Evolutionary conservation across 345 rosid genomes (phyloP), one percentile per base, ranked within the genome.

Genomic region (Durio zibethinus): DNA sequence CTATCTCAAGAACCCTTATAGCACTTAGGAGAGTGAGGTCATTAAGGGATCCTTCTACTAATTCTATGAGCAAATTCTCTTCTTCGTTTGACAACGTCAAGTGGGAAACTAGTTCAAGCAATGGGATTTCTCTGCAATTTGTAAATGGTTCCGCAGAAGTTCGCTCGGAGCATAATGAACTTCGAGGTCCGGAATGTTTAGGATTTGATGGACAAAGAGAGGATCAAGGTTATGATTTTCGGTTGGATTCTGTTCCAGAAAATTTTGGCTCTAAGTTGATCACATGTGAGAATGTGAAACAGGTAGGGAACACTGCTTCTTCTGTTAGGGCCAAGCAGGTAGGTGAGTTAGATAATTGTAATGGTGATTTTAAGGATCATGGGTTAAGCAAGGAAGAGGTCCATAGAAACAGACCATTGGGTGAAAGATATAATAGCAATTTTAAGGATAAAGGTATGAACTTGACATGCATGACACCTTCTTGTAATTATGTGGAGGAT

Each of bases 21-120:
- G 97, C 98, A 25, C 92, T 96, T 29, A 86, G 97, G 86, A 90
- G 98, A 70, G 99, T 96, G 80, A 85, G 89, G 88, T 96, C 99
- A 43, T 76, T 96, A 50, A 89, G 97, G 89, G 99, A 96, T 84
- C 99, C 99, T 2, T 88, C 94, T 31, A 93, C 99, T 18, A 96
- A 87, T 83, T 90, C 98, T 6, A 88, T 93, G 97, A 96, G 94
- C 89, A 96, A 93, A 77, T 88, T 96, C 80, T 87, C 98, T 84
- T 75, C 94, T 80, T 85, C 93, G 79, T 83, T 90, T 27, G 98
- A 93, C 73, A 92, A 87, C 83, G 94, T 78, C 77, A 87, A 93
- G 79, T 93, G 99, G 98, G 98, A 96, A 84, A 88, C 94, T 7
- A 88, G 79, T 84, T 89, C 97, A 35, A 79, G 78, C 64, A 89